Conservation (phyloP, 129 eudicot species). For the Centaurea solstitialis region DNA sequence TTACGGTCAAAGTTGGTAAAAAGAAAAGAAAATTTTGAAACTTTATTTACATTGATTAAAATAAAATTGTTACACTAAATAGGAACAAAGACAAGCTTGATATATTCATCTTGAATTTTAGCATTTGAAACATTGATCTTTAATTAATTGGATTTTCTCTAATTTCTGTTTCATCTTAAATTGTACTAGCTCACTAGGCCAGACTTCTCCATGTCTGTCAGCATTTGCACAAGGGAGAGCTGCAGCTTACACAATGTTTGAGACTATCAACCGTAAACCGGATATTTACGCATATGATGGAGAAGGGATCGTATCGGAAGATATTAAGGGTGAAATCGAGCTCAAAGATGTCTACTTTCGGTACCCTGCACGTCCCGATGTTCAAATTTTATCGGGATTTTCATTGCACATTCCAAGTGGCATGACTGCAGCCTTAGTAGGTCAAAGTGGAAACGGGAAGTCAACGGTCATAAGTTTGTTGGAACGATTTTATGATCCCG, state of each 20-base stretch:
- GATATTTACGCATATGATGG: conserved; percentile 52
- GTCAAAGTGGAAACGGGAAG: conserved; percentile 92
- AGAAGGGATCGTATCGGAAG: conserved; percentile 41
- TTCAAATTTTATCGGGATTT: conserved; percentile 62
- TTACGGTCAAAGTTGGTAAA: neutral
- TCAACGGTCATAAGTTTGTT: conserved; percentile 72
- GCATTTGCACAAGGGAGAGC: conserved; percentile 81
- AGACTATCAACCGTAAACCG: conserved; percentile 60
- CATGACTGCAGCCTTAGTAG: conserved; percentile 74
- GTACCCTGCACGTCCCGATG: conserved; percentile 77
- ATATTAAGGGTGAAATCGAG: conserved; percentile 62
- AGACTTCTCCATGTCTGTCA: conserved; percentile 53
- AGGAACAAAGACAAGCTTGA: neutral
- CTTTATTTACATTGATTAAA: neutral
- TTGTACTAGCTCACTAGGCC: conserved; percentile 54
- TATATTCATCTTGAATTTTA: neutral
- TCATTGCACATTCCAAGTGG: conserved; percentile 56
- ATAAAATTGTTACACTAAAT: neutral
- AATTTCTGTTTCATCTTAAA: neutral
- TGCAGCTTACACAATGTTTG: conserved; percentile 76
- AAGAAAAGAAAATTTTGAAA: neutral
- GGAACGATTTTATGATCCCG: conserved; percentile 85
- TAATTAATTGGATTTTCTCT: neutral
- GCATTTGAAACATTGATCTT: neutral
- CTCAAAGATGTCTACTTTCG: conserved; percentile 65